These are phyloP conservation scores for Asparagopsis taxiformis DNA, from an alignment of 31 red algal genomes.

Conservation along the genomic window DNA sequence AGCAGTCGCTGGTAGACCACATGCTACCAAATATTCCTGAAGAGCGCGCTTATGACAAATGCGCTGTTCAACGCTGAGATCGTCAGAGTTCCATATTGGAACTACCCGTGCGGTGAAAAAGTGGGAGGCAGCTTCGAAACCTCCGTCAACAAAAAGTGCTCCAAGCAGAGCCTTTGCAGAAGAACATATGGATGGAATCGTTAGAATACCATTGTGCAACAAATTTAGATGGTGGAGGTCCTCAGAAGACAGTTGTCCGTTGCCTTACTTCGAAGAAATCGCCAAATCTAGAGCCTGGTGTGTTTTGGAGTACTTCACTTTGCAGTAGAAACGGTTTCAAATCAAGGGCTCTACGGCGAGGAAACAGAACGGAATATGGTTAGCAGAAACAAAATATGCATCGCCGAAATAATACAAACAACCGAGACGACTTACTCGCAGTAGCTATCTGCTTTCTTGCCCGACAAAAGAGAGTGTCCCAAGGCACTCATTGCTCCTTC, in stretches of 20 bases:
- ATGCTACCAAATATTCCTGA: constrained; percentile 40
- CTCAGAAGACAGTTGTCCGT: background rate
- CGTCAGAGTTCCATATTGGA: constrained; percentile 20
- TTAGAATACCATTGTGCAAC: background rate
- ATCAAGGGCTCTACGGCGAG: constrained; percentile 10
- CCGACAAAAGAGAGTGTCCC: constrained; percentile 27
- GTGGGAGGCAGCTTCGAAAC: constrained; percentile 22
- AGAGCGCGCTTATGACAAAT: constrained; percentile 21
- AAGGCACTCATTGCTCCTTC: constrained; percentile 31
- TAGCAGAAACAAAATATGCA: background rate
- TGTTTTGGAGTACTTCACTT: constrained; percentile 7
- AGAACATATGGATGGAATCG: background rate
- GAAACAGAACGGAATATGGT: background rate
- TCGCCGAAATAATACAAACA: background rate
- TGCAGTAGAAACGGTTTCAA: constrained; percentile 26
- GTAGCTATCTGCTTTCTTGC: constrained; percentile 18
- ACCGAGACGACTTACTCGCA: constrained; percentile 16
- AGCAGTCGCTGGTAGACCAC: constrained; percentile 7
- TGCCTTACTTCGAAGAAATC: constrained; percentile 51
- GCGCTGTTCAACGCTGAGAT: background rate
- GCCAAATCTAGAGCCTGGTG: constrained; percentile 34
- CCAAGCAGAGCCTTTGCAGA: constrained; percentile 52
- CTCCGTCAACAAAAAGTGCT: constrained; percentile 59
- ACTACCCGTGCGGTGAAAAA: constrained; percentile 41
- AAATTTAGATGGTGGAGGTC: background rate